phyloP scores from a whole-genome alignment of 331 rosid genomes.

The Arachis monticola region DNA sequence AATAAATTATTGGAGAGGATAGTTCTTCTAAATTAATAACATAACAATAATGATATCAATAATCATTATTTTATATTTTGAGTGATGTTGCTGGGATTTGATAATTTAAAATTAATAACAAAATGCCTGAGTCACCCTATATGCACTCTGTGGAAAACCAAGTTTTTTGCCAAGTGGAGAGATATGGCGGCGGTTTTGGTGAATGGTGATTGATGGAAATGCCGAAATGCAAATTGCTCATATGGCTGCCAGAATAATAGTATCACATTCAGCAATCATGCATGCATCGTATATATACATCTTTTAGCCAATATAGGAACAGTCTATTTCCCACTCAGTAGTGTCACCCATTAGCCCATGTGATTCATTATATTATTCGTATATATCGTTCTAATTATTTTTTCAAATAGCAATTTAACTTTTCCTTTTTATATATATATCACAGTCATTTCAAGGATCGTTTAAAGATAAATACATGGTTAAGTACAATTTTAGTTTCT shows the following conservation, averaged over 20 bases:
- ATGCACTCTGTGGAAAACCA: not conserved
- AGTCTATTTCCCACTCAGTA: not conserved
- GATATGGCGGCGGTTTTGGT: not conserved
- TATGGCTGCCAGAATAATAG: not conserved
- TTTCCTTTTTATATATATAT: no score
- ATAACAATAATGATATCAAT: not conserved
- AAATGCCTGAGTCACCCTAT: not conserved
- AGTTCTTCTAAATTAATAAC: not conserved
- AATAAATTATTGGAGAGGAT: no score
- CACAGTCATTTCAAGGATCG: no score
- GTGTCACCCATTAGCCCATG: no score
- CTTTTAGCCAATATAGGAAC: conserved; percentile 22
- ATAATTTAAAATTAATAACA: not conserved
- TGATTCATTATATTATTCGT: no score
- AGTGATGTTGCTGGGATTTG: not conserved
- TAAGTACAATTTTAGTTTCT: no score
- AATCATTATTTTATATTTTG: not conserved
- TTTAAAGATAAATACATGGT: no score
- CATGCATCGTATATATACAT: not conserved
- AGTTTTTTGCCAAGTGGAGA: not conserved
- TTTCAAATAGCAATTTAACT: no score
- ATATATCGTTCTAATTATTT: no score
- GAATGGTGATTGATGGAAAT: not conserved
- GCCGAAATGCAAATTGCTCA: not conserved
- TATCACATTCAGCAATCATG: not conserved